Evolutionary conservation across 2,329 filamentous ascomycete genomes (phyloP).

Genomic region (Blastomyces emzantsi): DNA sequence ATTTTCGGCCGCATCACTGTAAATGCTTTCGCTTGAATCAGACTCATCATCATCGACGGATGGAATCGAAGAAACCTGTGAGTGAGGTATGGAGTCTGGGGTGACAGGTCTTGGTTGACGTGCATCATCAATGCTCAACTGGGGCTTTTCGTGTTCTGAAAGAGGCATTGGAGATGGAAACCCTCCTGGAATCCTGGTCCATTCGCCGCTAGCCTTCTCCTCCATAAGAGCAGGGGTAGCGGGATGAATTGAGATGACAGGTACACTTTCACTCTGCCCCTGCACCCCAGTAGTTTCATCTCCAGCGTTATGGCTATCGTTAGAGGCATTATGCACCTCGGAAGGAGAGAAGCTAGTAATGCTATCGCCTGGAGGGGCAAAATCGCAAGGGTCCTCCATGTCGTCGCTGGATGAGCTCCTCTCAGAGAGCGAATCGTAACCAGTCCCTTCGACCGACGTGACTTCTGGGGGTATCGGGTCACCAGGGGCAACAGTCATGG

Average conservation of each 20-base stretch:
- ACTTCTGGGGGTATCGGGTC: slow-evolving; percentile 63
- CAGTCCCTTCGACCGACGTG: slow-evolving; percentile 57
- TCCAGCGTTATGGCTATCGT: slow-evolving; percentile 2
- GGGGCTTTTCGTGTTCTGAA: neutral
- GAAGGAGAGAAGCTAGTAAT: neutral
- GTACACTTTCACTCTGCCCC: slow-evolving; percentile 23
- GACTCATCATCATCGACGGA: slow-evolving; percentile 27
- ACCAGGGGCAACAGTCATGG: slow-evolving; percentile 29
- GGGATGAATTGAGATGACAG: slow-evolving; percentile 39
- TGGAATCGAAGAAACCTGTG: slow-evolving; percentile 6
- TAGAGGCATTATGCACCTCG: slow-evolving; percentile 12
- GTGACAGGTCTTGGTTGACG: neutral
- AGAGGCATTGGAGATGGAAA: slow-evolving; percentile 38
- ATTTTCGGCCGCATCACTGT: slow-evolving; percentile 39
- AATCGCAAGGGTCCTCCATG: slow-evolving; percentile 18
- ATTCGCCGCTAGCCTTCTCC: slow-evolving; percentile 29
- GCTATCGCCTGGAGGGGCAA: neutral
- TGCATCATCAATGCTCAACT: neutral
- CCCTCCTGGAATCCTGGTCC: slow-evolving; percentile 50
- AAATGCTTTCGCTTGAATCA: slow-evolving; percentile 39
- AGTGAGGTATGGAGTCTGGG: neutral
- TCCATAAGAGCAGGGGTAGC: slow-evolving; percentile 40
- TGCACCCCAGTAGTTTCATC: neutral
- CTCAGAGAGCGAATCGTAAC: slow-evolving; percentile 53
- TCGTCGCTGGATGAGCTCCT: slow-evolving; percentile 36